These are phyloP conservation scores for Skeletonema costatum DNA, from an alignment of 108 stramenopile genomes.

Conservation along the genomic window DNA sequence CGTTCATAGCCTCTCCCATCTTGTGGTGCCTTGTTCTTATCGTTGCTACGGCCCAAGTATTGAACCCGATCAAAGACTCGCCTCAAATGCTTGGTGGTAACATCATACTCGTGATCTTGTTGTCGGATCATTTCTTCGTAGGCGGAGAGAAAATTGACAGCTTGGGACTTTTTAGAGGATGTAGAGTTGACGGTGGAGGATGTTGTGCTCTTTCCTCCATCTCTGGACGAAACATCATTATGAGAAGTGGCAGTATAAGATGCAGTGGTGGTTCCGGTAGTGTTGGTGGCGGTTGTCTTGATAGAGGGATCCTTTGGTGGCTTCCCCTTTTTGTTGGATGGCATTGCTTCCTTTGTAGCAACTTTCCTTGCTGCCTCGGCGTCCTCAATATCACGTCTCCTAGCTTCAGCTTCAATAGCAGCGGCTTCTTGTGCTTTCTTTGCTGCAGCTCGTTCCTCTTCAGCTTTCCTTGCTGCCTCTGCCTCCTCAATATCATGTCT, in stretches of 20 bases:
- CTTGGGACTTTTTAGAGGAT: background rate
- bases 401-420: too few species aligned
- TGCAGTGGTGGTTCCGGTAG: background rate
- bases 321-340: background rate
- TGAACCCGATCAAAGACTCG: slow-evolving; percentile 44
- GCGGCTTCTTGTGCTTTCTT: too few species aligned
- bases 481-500: too few species aligned
- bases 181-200: background rate
- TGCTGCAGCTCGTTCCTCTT: too few species aligned
- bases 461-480: too few species aligned
- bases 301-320: background rate
- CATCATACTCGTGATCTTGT: slow-evolving; percentile 62
- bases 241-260: background rate
- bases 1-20: slow-evolving; percentile 3
- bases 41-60: slow-evolving; percentile 17
- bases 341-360: background rate
- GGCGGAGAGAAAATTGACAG: slow-evolving; percentile 19
- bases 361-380: too few species aligned
- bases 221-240: background rate
- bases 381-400: too few species aligned
- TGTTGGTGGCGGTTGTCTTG: background rate
- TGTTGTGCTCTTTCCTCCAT: background rate
- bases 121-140: slow-evolving; percentile 77
- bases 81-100: slow-evolving; percentile 50
- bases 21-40: slow-evolving; percentile 1